These are phyloP conservation scores for Fusarium solani-melongenae DNA, from an alignment of 2,329 filamentous ascomycete genomes.

Conservation along the genomic window DNA sequence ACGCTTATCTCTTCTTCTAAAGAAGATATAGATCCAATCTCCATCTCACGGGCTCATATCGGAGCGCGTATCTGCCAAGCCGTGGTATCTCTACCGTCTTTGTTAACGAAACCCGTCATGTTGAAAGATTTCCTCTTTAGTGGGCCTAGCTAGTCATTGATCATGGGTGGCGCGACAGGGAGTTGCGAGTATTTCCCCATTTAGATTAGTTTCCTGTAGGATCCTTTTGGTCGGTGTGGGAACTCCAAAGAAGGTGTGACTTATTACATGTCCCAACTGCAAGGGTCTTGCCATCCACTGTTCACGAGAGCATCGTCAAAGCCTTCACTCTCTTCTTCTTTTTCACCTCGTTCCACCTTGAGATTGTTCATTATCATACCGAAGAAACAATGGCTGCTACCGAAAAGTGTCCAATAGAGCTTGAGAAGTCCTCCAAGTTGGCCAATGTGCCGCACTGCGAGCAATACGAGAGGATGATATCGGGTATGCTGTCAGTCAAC, in stretches of 20 bases:
- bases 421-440: conserved; percentile 44
- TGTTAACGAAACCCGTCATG: not conserved
- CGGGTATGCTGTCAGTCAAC: conserved; percentile 64
- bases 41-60: not conserved
- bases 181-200: conserved; percentile 21
- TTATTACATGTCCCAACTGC: not conserved
- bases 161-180: not conserved
- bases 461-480: conserved; percentile 73
- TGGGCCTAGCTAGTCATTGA: not conserved
- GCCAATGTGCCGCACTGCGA: conserved; percentile 67
- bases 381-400: conserved; percentile 15
- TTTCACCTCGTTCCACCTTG: not conserved
- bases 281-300: not conserved
- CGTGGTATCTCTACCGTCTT: not conserved
- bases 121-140: not conserved
- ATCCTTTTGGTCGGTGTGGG: not conserved
- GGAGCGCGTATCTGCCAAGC: not conserved
- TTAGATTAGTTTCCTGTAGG: conserved; percentile 6
- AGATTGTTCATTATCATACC: not conserved
- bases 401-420: conserved; percentile 17
- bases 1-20: conserved; percentile 38
- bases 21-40: not conserved
- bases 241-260: not conserved
- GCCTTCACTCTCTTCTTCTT: not conserved
- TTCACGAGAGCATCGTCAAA: not conserved